Conservation (phyloP, 2,329 filamentous ascomycete species). For the Colletotrichum lupini region DNA sequence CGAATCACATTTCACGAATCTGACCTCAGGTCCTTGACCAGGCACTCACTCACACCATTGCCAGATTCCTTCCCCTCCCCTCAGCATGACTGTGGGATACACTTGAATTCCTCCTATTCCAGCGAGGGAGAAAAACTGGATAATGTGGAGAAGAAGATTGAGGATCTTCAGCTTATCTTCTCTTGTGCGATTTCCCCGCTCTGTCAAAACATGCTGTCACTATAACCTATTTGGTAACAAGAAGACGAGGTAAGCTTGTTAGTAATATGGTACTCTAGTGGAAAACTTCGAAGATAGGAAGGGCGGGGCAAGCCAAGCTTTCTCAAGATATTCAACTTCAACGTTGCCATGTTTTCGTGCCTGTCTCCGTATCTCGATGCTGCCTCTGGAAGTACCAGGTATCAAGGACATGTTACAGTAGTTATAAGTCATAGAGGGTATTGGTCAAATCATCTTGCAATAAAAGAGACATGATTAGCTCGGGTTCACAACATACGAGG, state of each 20-base stretch:
- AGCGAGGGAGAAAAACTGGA: not conserved
- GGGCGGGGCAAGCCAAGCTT: not conserved
- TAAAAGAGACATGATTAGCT: not conserved
- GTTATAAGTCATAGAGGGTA: not conserved
- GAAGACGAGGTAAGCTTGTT: not conserved
- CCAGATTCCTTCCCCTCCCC: not conserved
- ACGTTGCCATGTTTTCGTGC: conserved; percentile 11
- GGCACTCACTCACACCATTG: not conserved
- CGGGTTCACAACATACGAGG: not conserved
- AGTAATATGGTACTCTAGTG: not conserved
- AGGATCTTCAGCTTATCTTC: conserved; percentile 18
- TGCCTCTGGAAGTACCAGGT: too few species aligned
- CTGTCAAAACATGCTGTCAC: not conserved
- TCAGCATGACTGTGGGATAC: not conserved
- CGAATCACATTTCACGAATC: conserved; percentile 14
- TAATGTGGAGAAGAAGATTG: conserved; percentile 22
- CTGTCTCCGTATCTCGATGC: not conserved
- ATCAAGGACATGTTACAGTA: not conserved
- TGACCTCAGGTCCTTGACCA: conserved; percentile 6
- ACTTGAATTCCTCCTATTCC: not conserved
- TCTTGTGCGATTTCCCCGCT: not conserved
- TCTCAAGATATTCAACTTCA: not conserved
- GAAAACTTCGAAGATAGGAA: conserved; percentile 16
- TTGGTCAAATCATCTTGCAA: not conserved
- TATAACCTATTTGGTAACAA: conserved; percentile 19